These are phyloP conservation scores for Pestalotiopsis sp. DNA, from an alignment of 2,329 filamentous ascomycete genomes.

Conservation along the genomic window DNA sequence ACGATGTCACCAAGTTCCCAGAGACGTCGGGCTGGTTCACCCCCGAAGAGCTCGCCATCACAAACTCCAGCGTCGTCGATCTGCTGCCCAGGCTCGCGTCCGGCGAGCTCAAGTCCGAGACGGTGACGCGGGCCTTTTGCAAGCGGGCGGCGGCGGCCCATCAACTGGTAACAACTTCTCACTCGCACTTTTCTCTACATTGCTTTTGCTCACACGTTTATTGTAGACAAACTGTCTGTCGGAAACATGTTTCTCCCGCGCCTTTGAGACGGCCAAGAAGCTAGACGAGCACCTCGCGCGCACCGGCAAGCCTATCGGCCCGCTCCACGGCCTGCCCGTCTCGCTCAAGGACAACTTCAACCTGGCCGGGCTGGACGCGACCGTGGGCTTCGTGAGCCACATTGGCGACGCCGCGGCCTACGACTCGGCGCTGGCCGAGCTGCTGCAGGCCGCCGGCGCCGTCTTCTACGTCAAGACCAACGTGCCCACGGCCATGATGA, in stretches of 20 bases:
- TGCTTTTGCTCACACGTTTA: not conserved
- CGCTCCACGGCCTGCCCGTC: constrained; percentile 66
- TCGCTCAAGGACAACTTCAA: constrained; percentile 76
- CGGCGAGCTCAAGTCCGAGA: constrained; percentile 38
- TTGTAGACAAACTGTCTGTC: constrained; percentile 50
- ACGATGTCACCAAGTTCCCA: constrained; percentile 61
- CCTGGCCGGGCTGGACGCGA: constrained; percentile 59
- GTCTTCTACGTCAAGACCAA: constrained; percentile 61
- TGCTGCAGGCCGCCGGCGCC: constrained; percentile 51
- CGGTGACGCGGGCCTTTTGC: constrained; percentile 39
- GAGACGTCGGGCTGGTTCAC: constrained; percentile 62
- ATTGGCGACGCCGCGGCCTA: constrained; percentile 56
- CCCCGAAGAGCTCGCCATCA: constrained; percentile 40
- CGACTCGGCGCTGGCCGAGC: constrained; percentile 41
- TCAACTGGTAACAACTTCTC: constrained; percentile 30
- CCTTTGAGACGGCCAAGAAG: constrained; percentile 47
- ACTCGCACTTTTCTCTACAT: not conserved
- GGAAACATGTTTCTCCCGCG: constrained; percentile 58
- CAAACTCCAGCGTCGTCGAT: constrained; percentile 32
- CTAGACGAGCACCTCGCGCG: constrained; percentile 53
- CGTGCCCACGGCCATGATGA: constrained; percentile 68
- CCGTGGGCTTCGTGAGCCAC: constrained; percentile 65
- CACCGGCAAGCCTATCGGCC: constrained; percentile 54
- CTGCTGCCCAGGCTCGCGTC: constrained; percentile 37
- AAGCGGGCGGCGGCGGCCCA: constrained; percentile 41